These are phyloP conservation scores for Rhodotorula sp. DNA, from an alignment of 1,284 basidiomycete genomes.

Conservation along the genomic window DNA sequence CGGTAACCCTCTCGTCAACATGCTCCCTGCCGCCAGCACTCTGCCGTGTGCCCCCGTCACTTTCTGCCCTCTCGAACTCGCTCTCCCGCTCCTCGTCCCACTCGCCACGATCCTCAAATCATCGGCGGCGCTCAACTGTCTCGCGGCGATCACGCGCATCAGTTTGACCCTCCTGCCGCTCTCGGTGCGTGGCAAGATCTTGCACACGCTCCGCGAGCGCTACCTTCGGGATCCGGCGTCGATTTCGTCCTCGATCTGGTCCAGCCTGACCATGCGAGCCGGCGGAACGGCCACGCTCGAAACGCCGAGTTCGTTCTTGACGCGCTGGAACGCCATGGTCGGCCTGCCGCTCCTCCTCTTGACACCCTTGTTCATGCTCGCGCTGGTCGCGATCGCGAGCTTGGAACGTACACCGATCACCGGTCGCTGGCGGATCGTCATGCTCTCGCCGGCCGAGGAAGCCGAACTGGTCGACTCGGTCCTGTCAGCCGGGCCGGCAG, in stretches of 20 bases:
- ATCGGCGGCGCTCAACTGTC: constrained; percentile 29
- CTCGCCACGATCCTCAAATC: constrained; percentile 35
- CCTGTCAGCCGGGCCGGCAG: constrained; percentile 4
- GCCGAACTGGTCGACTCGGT: constrained; percentile 34
- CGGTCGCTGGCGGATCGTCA: constrained; percentile 39
- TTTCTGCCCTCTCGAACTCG: constrained; percentile 7
- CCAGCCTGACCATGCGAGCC: background rate
- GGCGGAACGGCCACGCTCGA: constrained; percentile 1
- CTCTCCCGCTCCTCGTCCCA: constrained; percentile 26
- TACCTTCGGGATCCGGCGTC: constrained; percentile 32
- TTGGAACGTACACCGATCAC: constrained; percentile 44
- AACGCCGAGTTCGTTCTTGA: constrained; percentile 4
- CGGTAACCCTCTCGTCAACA: background rate
- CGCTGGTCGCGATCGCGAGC: constrained; percentile 34
- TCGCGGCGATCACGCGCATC: constrained; percentile 29
- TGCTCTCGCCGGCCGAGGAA: constrained; percentile 43
- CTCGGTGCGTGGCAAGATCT: constrained; percentile 26
- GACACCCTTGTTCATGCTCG: constrained; percentile 38
- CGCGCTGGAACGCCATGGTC: constrained; percentile 21
- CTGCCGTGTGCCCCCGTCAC: background rate
- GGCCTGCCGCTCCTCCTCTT: constrained; percentile 27
- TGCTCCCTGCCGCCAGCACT: background rate
- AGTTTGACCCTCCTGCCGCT: constrained; percentile 38
- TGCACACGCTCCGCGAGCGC: constrained; percentile 20
- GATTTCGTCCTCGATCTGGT: constrained; percentile 11